Percentiles rank a stretch among this genome's conserved stretches.
Evolutionary conservation across 75 land plant genomes (phyloP).

Genomic region (Cupressus sempervirens): DNA sequence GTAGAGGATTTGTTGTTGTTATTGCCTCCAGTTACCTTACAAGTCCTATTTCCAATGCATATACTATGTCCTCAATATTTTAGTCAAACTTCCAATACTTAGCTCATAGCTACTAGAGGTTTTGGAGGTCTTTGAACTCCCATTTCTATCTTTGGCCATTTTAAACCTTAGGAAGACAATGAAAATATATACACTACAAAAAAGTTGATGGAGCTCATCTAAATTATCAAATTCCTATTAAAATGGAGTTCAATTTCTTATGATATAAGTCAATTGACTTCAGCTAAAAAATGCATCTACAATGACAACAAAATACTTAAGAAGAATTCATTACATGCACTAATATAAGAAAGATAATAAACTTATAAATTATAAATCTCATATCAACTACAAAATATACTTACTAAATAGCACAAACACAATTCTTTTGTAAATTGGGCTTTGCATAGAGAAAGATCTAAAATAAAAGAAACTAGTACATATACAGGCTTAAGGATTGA

Average conservation of each 20-base stretch:
- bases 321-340: no score
- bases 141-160: conserved; percentile 64
- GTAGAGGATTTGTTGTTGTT: conserved; percentile 66
- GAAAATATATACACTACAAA: not conserved
- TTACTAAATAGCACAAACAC: not conserved
- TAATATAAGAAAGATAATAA: no score
- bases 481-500: not conserved
- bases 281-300: no score
- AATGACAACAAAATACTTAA: no score
- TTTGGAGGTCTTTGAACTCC: conserved; percentile 14
- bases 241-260: no score
- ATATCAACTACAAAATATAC: no score
- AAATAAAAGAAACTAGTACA: no score
- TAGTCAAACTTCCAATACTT: conserved; percentile 52
- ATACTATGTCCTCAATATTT: conserved; percentile 62
- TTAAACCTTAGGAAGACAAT: not conserved
- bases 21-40: conserved; percentile 47
- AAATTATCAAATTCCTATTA: not conserved
- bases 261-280: no score
- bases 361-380: no score
- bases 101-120: conserved; percentile 23
- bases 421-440: no score
- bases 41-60: conserved; percentile 63
- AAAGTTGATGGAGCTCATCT: not conserved
- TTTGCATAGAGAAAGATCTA: no score